Base-by-base conservation (phyloP, 2,329 filamentous ascomycete species). In the Epichloe bromicola region DNA sequence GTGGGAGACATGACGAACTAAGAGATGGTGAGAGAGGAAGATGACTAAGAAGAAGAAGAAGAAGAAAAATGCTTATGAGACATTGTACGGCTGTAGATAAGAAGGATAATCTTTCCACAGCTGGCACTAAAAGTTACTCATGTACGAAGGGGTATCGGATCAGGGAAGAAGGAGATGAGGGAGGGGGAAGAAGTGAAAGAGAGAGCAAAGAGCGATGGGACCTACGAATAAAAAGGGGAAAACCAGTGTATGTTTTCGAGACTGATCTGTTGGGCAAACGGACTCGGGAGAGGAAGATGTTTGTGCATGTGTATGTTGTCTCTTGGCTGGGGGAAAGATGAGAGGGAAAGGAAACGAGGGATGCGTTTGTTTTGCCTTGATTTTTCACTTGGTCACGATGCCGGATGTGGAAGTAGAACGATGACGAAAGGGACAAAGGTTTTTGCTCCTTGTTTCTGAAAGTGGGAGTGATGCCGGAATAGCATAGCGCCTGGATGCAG, bases 401-500 rank as follows among this genome's bases (percentile, higher is more conserved):
- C 4, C 48, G 4, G 42, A 34, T 33, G 33, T 45, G 36, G 46
- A 26, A 46, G 34, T 17, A 26, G 41, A 17, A 38, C 4, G 42
- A 47, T 46, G 51, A 49, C 48, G 42, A 46, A 50, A 37, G 43
- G 47, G 51, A 46, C 47, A 50, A 50, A 46, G 39, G 33, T 37
- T 46, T 14, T 43, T 23, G 39, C 23, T 49, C 3, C 17, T 15
- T 45, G 17, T 39, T 45, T 20, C 34, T 12, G 33, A 42, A n/a
- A 41, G 15, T 38, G 3, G 41, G 15, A 15, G 33, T 48, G 46
- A 46, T 34, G 30, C 10, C 37, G 33, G 38, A 37, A 52, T 47
- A 46, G 51, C 51, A 52, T 52, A 50, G 47, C 47, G 47, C 36
- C 42, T 36, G 42, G 38, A 45, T 39, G 47, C 37, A 50, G 51